phyloP scores from a whole-genome alignment of 192 early-diverging fungal species.

The Globomyces pollinis-pini region DNA sequence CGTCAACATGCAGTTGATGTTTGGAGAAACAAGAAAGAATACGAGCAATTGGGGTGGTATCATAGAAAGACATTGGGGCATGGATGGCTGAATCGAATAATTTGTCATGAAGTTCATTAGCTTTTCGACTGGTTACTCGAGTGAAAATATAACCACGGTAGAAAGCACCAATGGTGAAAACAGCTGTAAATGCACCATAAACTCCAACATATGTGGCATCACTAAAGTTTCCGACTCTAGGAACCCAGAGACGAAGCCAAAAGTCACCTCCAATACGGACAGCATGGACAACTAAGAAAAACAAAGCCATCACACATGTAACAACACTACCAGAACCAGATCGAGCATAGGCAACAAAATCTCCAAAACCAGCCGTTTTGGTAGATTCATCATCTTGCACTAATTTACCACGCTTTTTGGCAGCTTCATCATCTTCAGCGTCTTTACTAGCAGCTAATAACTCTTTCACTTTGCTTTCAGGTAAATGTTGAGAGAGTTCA shows the following conservation, averaged over 20 bases:
- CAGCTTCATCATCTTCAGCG: conserved; percentile 28
- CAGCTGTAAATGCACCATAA: conserved; percentile 45
- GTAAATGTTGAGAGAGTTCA: conserved; percentile 50
- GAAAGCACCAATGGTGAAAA: conserved; percentile 46
- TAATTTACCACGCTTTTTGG: conserved; percentile 11
- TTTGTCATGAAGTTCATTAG: conserved; percentile 28
- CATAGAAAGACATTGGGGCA: conserved; percentile 56
- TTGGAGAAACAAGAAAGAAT: conserved; percentile 47
- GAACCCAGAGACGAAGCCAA: conserved; percentile 35
- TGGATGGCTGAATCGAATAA: conserved; percentile 26
- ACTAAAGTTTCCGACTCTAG: conserved; percentile 30
- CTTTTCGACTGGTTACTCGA: conserved; percentile 40
- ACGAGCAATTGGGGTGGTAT: conserved; percentile 51
- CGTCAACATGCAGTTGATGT: conserved; percentile 45
- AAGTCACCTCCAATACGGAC: conserved; percentile 45
- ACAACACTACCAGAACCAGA: conserved; percentile 24
- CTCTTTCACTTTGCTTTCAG: conserved; percentile 14
- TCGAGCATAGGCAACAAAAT: conserved; percentile 25
- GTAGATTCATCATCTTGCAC: conserved; percentile 26
- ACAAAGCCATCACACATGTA: conserved; percentile 31
- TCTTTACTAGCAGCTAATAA: background rate
- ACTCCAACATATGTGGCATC: conserved; percentile 45
- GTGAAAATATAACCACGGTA: conserved; percentile 47
- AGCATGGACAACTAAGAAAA: conserved; percentile 55
- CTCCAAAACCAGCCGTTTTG: conserved; percentile 19